A percentile compares a stretch with the other conserved stretches of the same genome.
Conservation (phyloP, 1,139 yeast species). For the Taiozyma sp. region DNA sequence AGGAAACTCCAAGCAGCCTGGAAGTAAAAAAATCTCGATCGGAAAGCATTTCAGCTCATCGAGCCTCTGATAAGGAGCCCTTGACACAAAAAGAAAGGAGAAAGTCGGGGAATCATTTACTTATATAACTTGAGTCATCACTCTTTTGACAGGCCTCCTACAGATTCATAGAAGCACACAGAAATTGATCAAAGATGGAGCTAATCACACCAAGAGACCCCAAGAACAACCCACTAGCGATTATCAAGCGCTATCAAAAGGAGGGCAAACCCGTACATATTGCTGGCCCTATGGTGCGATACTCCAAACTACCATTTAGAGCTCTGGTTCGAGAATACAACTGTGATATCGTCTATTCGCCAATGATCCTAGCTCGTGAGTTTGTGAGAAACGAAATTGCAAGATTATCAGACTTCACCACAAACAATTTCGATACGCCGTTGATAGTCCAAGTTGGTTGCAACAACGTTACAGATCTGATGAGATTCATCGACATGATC, state of each 20-base stretch:
- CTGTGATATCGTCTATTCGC: conserved; percentile 84
- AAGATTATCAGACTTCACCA: conserved; percentile 76
- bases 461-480: conserved; percentile 76
- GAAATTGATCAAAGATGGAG: neutral
- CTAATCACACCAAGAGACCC: conserved; percentile 31
- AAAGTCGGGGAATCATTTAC: neutral
- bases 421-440: conserved; percentile 61
- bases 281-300: conserved; percentile 97
- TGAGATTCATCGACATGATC: conserved; percentile 84
- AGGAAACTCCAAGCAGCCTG: neutral
- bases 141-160: neutral
- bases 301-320: conserved; percentile 89
- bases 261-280: conserved; percentile 62
- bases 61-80: neutral
- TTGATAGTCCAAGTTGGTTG: conserved; percentile 90
- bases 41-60: neutral
- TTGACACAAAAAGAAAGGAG: neutral
- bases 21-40: neutral
- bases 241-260: conserved; percentile 39
- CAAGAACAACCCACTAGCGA: conserved; percentile 49
- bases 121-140: neutral
- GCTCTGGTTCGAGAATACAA: conserved; percentile 69
- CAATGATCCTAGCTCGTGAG: conserved; percentile 94
- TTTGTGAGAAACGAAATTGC: conserved; percentile 85
- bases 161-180: neutral